Evolutionary conservation across 1,284 basidiomycete genomes (phyloP).

Genomic region (Cryptococcus amylolentus): DNA sequence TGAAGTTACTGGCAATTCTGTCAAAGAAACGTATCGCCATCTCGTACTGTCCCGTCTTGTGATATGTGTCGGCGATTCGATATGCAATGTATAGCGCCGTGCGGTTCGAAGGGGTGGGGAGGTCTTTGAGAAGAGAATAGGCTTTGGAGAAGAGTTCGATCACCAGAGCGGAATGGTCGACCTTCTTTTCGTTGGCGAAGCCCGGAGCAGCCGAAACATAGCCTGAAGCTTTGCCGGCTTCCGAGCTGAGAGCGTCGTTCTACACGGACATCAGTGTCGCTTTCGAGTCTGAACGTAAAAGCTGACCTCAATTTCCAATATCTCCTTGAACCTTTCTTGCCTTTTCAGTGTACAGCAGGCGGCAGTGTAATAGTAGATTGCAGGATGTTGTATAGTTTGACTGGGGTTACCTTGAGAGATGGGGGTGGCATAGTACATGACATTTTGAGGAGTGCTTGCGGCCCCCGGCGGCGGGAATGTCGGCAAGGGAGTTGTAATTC

Average conservation of each 20-base stretch:
- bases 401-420: conserved; percentile 44
- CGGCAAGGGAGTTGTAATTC: conserved; percentile 54
- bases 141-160: conserved; percentile 88
- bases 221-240: conserved; percentile 29
- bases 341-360: conserved; percentile 76
- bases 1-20: conserved; percentile 76
- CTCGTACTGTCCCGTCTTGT: conserved; percentile 60
- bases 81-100: conserved; percentile 79
- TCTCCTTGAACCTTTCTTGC: conserved; percentile 61
- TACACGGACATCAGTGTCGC: conserved; percentile 7
- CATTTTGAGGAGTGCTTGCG: conserved; percentile 18
- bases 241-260: conserved; percentile 21
- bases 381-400: conserved; percentile 74
- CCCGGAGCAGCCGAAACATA: conserved; percentile 46
- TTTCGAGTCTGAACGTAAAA: neutral
- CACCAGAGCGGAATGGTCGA: conserved; percentile 75
- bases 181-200: conserved; percentile 79
- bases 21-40: conserved; percentile 87
- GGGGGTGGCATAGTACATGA: conserved; percentile 41
- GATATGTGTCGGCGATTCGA: conserved; percentile 77
- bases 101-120: conserved; percentile 56
- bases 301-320: conserved; percentile 60
- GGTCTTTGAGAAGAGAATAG: conserved; percentile 80
- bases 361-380: conserved; percentile 84
- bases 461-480: conserved; percentile 33